Conservation (phyloP, 208 protist species). For the Crithidia brevicula region DNA sequence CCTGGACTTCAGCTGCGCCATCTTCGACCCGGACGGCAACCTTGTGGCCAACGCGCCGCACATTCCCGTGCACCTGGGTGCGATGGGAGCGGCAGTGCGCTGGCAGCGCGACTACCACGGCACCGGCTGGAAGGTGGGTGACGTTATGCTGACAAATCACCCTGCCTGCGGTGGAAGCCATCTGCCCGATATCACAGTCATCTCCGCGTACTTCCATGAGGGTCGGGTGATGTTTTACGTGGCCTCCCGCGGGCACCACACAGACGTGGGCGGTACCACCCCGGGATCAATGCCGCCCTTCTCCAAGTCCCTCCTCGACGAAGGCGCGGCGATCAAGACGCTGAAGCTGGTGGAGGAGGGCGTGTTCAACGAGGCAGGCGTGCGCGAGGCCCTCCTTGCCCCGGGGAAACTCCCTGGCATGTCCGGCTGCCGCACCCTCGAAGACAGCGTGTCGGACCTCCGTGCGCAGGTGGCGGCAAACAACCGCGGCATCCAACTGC, state of each 20-base stretch:
- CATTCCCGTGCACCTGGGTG: conserved; percentile 96
- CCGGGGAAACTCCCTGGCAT: conserved; percentile 70
- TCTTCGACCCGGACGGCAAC: conserved; percentile 91
- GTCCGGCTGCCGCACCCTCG: conserved; percentile 81
- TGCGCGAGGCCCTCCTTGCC: conserved; percentile 77
- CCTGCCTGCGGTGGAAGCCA: conserved; percentile 94
- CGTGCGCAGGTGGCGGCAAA: conserved; percentile 94
- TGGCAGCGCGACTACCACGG: conserved; percentile 76
- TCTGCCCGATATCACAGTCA: conserved; percentile 97
- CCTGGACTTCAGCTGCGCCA: conserved; percentile 90
- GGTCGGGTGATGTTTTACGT: conserved; percentile 91
- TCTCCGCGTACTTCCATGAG: conserved; percentile 85
- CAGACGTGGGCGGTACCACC: conserved; percentile 96
- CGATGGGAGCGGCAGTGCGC: conserved; percentile 93
- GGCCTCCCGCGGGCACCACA: conserved; percentile 95
- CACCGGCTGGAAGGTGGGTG: conserved; percentile 81
- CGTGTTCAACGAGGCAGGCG: conserved; percentile 89
- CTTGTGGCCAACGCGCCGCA: conserved; percentile 97
- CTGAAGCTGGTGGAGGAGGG: conserved; percentile 92
- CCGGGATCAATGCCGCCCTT: conserved; percentile 96
- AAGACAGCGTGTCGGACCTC: conserved; percentile 94
- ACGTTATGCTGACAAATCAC: conserved; percentile 95
- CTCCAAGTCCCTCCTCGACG: conserved; percentile 91
- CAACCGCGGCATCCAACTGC: conserved; percentile 90
- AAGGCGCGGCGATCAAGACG: conserved; percentile 93